Percentiles rank a stretch among this genome's conserved stretches.
Conservation (phyloP, 2,329 filamentous ascomycete species). For the Emydomyces testavorans region DNA sequence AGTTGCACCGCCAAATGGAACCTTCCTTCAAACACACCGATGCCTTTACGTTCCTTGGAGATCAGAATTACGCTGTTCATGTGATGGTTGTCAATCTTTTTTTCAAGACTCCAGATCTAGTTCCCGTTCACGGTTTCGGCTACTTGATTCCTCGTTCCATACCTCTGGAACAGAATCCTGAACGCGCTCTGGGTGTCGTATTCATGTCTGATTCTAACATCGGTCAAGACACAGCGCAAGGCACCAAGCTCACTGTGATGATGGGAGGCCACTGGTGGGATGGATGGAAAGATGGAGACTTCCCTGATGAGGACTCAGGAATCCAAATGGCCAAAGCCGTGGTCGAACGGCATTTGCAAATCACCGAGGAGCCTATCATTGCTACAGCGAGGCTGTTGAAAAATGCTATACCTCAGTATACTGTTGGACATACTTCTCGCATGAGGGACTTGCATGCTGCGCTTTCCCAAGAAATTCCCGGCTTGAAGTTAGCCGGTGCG, state of each 20-base stretch:
- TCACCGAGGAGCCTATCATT: conserved; percentile 52
- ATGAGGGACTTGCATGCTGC: conserved; percentile 48
- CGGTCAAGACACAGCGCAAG: conserved; percentile 46
- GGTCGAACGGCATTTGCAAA: conserved; percentile 61
- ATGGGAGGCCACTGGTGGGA: conserved; percentile 90
- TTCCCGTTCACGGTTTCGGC: conserved; percentile 65
- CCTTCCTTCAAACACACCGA: not conserved
- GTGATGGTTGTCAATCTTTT: conserved; percentile 91
- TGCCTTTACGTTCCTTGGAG: conserved; percentile 19
- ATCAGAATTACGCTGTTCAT: conserved; percentile 53
- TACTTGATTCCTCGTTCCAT: conserved; percentile 77
- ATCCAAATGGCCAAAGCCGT: conserved; percentile 58
- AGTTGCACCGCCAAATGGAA: conserved; percentile 13
- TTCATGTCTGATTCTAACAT: conserved; percentile 66
- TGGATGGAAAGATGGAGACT: conserved; percentile 40
- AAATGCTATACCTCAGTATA: conserved; percentile 84
- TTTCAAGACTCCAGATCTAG: conserved; percentile 54
- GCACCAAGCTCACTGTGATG: conserved; percentile 88
- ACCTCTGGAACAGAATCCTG: conserved; percentile 60
- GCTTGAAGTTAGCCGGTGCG: conserved; percentile 51
- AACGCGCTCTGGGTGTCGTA: conserved; percentile 77
- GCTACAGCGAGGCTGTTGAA: conserved; percentile 49
- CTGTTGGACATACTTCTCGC: conserved; percentile 59
- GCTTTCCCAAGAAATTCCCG: conserved; percentile 42
- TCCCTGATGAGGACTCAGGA: conserved; percentile 56